Evolutionary conservation across 768 basidiomycete genomes (phyloP), one percentile per base, ranked within the genome.

Genomic region (Erythrobasidium yunnanense): DNA sequence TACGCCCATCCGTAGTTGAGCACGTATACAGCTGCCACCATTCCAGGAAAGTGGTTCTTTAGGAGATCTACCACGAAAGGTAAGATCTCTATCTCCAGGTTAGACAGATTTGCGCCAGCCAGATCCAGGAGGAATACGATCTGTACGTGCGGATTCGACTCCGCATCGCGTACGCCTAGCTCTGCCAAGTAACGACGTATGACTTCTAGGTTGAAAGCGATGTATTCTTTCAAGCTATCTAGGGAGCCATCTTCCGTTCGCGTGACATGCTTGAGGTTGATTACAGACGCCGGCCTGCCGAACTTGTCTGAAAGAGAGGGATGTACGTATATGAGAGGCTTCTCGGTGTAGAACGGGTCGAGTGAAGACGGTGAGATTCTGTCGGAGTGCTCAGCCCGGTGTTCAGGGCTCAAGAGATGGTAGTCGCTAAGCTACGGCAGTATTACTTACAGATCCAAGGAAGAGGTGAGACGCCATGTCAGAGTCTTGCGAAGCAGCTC

Each of bases 1-100:
- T 68, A 73, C 23, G 62, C 58, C 70, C 70, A 72, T 18, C 68
- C 70, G n/a, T 73, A 72, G 55, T 73, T 72, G 35, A 73, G 58
- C 2, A 71, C 51, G 30, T 69, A 72, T 51, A 72, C 65, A 34
- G 47, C 22, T 8, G 15, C 42, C 13, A 62, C 49, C 45, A 51
- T 63, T 5, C 58, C 72, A 0, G 72, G 72, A 25, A 73, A 73
- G 29, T 72, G 68, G 17, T 46, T 57, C 55, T 70, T 69, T 42
- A 73, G 70, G 0, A 73, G 60, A 25, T 70, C 71, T 52, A 73
- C 65, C 54, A 71, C 69, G 70, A 72, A 73, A 0, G 72, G 71
- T 11, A 73, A 55, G 0, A 73, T 60, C 58, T 73, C 72, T 35
- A 73, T 42, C 55, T 73, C 72, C 66, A 71, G 68, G 7, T 2